phyloP scores from a whole-genome alignment of 768 basidiomycete species.

The Podaxis pistillaris region DNA sequence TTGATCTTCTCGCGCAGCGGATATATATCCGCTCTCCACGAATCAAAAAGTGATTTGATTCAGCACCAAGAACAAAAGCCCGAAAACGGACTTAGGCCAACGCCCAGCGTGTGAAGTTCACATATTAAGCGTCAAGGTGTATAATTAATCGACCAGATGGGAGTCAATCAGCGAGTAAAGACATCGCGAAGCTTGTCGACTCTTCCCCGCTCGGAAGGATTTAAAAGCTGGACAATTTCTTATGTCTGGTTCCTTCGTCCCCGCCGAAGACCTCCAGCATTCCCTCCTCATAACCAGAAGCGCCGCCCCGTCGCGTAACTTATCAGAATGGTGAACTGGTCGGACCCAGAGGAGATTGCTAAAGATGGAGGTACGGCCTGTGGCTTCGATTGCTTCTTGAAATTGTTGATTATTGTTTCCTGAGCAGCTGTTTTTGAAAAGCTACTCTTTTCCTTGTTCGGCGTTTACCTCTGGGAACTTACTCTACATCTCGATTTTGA shows the following conservation, averaged over 20 bases:
- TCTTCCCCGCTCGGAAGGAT: constrained; percentile 1
- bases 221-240: constrained; percentile 7
- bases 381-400: neutral
- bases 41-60: constrained; percentile 2
- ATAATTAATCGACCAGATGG: constrained; percentile 1
- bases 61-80: neutral
- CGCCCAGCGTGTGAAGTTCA: neutral
- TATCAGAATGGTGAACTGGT: constrained; percentile 51
- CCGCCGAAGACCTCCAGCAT: neutral
- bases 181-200: constrained; percentile 4
- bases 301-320: constrained; percentile 5
- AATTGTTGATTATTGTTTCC: neutral
- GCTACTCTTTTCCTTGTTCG: constrained; percentile 61
- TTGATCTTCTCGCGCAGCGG: neutral
- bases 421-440: constrained; percentile 54
- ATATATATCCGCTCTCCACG: neutral
- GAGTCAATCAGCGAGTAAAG: neutral
- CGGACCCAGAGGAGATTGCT: constrained; percentile 38
- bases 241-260: constrained; percentile 9
- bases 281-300: neutral
- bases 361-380: constrained; percentile 37
- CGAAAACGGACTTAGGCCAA: neutral
- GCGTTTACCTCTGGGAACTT: constrained; percentile 68
- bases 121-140: neutral
- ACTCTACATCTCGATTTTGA: constrained; percentile 65